These are phyloP conservation scores for Hyaloscypha finlandica DNA, from an alignment of 495 filamentous ascomycete species.

Conservation along the genomic window DNA sequence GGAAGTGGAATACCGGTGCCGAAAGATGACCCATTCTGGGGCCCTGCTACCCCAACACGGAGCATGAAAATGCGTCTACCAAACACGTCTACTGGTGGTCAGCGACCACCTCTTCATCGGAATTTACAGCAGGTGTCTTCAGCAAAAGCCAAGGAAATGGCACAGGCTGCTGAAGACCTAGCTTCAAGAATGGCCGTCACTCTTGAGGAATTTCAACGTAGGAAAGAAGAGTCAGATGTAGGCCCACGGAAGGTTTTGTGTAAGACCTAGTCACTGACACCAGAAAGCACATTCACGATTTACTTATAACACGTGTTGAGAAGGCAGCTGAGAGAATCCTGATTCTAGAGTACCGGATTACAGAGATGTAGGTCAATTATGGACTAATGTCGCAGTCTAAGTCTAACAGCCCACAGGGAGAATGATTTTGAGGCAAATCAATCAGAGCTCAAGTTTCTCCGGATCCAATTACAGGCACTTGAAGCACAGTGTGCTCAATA, in stretches of 20 bases:
- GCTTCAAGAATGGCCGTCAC: slow-evolving; percentile 40
- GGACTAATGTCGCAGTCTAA: neutral
- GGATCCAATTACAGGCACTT: slow-evolving; percentile 54
- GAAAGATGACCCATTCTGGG: slow-evolving; percentile 28
- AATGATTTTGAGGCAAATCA: slow-evolving; percentile 40
- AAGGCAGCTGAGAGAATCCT: slow-evolving; percentile 54
- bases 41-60: slow-evolving; percentile 21
- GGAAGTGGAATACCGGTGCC: neutral
- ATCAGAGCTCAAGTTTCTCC: slow-evolving; percentile 51
- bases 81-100: neutral
- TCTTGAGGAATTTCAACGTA: slow-evolving; percentile 40
- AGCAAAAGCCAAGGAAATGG: slow-evolving; percentile 37
- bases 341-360: slow-evolving; percentile 48
- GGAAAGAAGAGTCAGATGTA: slow-evolving; percentile 54
- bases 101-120: neutral
- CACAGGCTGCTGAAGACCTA: slow-evolving; percentile 44
- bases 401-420: slow-evolving; percentile 33
- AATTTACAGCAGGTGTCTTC: slow-evolving; percentile 10
- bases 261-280: slow-evolving; percentile 8
- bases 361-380: slow-evolving; percentile 44
- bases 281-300: slow-evolving; percentile 51
- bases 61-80: slow-evolving; percentile 25
- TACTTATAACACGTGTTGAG: slow-evolving; percentile 52
- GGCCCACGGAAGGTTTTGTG: slow-evolving; percentile 20
- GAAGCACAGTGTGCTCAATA: slow-evolving; percentile 49